Evolutionary conservation across 129 eudicot genomes (phyloP).

Genomic region (Escallonia herrerae): DNA sequence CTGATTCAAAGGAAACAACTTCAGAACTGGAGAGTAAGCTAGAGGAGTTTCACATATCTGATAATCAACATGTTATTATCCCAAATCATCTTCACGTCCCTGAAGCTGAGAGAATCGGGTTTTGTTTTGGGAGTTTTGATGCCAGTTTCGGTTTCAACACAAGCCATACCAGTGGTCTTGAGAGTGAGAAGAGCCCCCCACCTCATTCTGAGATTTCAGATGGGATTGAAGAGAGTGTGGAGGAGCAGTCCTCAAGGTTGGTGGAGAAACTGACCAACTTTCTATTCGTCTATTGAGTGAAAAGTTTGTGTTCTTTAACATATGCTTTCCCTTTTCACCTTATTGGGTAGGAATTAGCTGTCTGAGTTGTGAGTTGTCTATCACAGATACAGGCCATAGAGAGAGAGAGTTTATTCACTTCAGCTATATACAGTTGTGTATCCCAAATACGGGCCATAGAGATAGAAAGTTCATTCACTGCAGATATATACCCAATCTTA

Average conservation of each 20-base stretch:
- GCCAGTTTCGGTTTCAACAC: slow-evolving; percentile 47
- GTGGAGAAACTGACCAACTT: not conserved
- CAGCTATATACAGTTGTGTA: too few species aligned
- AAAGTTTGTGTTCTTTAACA: too few species aligned
- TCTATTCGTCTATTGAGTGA: too few species aligned
- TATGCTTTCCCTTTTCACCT: not conserved
- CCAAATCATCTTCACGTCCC: slow-evolving; percentile 91
- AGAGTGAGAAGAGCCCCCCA: slow-evolving; percentile 30
- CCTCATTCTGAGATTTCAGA: slow-evolving; percentile 49
- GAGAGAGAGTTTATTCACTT: too few species aligned
- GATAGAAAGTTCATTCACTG: too few species aligned
- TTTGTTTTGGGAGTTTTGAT: slow-evolving; percentile 91
- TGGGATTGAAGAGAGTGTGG: slow-evolving; percentile 32
- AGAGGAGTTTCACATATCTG: slow-evolving; percentile 39
- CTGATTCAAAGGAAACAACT: slow-evolving; percentile 26
- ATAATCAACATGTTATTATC: slow-evolving; percentile 63
- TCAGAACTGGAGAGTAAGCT: slow-evolving; percentile 35
- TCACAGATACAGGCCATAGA: too few species aligned
- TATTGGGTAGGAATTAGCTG: too few species aligned
- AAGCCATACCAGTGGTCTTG: slow-evolving; percentile 23
- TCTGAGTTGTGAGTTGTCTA: too few species aligned
- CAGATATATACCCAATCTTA: too few species aligned
- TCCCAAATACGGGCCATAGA: too few species aligned
- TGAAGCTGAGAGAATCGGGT: slow-evolving; percentile 67
- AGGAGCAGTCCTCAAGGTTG: slow-evolving; percentile 48